Conservation (phyloP, 2,329 filamentous ascomycete species). For the Emmonsia crescens region DNA sequence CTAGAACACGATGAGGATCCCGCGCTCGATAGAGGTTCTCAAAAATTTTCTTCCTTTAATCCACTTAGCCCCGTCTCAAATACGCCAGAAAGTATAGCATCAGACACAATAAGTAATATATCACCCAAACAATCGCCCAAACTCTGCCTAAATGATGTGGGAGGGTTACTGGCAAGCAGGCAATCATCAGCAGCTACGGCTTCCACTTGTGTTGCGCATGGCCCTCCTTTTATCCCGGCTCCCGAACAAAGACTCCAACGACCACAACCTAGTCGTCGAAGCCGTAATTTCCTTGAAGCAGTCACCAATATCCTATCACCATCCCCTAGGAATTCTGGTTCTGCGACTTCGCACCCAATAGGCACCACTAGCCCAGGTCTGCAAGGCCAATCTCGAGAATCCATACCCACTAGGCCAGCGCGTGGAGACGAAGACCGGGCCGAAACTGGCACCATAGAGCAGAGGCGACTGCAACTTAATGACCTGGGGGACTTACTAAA, state of each 20-base stretch:
- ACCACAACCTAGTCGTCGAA: constrained; percentile 17
- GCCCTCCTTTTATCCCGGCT: background rate
- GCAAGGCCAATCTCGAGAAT: background rate
- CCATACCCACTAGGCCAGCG: background rate
- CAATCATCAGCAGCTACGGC: background rate
- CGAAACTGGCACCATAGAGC: background rate
- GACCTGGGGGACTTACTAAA: background rate
- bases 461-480: background rate
- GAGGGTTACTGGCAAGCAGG: constrained; percentile 52
- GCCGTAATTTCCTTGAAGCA: constrained; percentile 23
- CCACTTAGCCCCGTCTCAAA: constrained; percentile 18
- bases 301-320: constrained; percentile 22
- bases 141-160: constrained; percentile 78
- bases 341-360: constrained; percentile 8
- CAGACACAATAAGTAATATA: constrained; percentile 17
- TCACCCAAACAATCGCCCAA: constrained; percentile 35
- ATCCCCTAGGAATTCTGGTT: constrained; percentile 7
- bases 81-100: constrained; percentile 16
- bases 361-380: background rate
- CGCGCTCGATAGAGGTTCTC: constrained; percentile 21
- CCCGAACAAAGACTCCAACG: constrained; percentile 3
- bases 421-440: background rate
- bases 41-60: constrained; percentile 26
- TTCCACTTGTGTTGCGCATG: constrained; percentile 6
- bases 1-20: constrained; percentile 20